Evolutionary conservation across 2,329 filamentous ascomycete genomes (phyloP).

Genomic region (Epichloe glyceriae): DNA sequence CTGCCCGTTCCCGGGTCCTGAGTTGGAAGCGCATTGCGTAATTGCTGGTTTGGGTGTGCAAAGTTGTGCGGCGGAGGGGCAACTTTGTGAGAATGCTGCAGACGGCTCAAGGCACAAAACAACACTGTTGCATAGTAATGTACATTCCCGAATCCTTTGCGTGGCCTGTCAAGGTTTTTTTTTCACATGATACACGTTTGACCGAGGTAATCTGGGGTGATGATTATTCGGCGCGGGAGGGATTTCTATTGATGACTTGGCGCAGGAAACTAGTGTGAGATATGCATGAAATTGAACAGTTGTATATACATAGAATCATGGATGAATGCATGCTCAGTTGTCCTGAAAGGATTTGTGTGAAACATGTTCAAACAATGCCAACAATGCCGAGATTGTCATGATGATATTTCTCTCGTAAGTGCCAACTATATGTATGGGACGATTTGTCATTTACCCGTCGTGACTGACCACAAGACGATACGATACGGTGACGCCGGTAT

Average conservation of each 20-base stretch:
- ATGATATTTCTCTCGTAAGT: background rate
- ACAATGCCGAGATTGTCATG: background rate
- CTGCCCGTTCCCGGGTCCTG: constrained; percentile 20
- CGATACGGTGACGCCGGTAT: background rate
- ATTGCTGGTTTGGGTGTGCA: background rate
- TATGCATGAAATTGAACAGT: background rate
- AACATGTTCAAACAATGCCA: too few relatives aligned
- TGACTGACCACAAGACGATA: background rate
- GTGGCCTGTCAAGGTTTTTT: background rate
- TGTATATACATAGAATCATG: background rate
- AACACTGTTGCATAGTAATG: background rate
- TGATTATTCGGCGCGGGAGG: background rate
- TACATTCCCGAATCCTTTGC: background rate
- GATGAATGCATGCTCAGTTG: background rate
- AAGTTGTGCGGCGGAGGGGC: background rate
- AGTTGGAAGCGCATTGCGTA: background rate
- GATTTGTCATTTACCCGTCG: background rate
- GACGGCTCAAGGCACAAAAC: background rate
- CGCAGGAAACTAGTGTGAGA: background rate
- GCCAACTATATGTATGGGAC: background rate
- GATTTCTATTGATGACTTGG: background rate
- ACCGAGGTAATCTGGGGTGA: background rate
- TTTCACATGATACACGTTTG: background rate
- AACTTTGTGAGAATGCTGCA: background rate
- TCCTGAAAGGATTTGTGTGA: background rate